Evolutionary conservation across 495 filamentous ascomycete species (phyloP), one percentile per base, ranked within the genome.

Genomic region (Tetracladium marchalianum): DNA sequence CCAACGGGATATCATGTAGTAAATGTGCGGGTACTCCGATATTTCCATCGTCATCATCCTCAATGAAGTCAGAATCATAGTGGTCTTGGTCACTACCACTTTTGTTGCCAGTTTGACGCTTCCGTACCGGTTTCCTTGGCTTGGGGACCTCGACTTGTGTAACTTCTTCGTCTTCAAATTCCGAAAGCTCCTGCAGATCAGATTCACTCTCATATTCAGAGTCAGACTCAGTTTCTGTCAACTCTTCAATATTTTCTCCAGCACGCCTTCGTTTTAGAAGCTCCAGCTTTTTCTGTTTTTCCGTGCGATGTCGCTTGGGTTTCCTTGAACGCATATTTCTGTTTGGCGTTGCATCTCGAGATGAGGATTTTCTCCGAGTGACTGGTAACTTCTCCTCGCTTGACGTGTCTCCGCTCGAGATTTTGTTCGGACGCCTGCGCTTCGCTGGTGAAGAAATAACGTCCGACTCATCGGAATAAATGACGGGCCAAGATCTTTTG

Each of bases 1-100:
- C 66, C 9, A 93, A 66, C 0, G 88, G 88, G 1, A 90, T 79
- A 2, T 68, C 69, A 12, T 70, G 62, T n/a, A 59, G 51, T 8
- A 61, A 53, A 12, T 64, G 62, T 0, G 63, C 69, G 0, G 81
- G 84, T 6, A 35, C 72, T 76, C 2, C 85, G 86, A 1, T 89
- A 27, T 8, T 37, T 37, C 41, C 56, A 1, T 71, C 54, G 43
- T 64, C 65, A 46, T 66, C 66, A 40, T 63, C 62, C n/a, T 55
- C 54, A 4, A 51, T 55, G 6, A 68, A 59, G 17, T 56, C 47
- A 0, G 64, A 63, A 42, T 68, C 65, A 24, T 65, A 58, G 16
- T 65, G 65, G 31, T 56, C 66, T 19, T 70, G 55, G 24, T 22
- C 39, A 16, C 19, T 17, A 11, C 8, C 5, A 36, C 19, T 32